Evolutionary conservation across 208 protist genomes (phyloP).

Genomic region (Trypanosoma avium): DNA sequence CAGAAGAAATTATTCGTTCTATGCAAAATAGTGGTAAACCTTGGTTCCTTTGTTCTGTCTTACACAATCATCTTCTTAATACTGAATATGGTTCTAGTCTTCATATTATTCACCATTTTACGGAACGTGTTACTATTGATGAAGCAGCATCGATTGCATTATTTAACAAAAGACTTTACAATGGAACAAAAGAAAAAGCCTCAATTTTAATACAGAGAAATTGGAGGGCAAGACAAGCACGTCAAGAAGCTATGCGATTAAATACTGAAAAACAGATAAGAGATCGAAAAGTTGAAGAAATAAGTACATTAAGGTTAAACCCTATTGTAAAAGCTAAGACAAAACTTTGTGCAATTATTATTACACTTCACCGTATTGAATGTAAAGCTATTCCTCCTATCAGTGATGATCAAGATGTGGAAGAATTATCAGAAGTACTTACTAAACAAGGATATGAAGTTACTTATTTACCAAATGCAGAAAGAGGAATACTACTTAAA

Average conservation of each 20-base stretch:
- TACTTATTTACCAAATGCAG: slow-evolving; percentile 49
- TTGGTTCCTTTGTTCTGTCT: slow-evolving; percentile 66
- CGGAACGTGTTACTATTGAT: slow-evolving; percentile 48
- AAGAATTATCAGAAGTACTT: slow-evolving; percentile 54
- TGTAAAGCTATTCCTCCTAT: slow-evolving; percentile 54
- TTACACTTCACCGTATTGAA: slow-evolving; percentile 58
- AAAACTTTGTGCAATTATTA: slow-evolving; percentile 66
- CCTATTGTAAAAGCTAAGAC: slow-evolving; percentile 63
- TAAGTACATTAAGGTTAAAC: slow-evolving; percentile 63
- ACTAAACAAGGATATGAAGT: slow-evolving; percentile 79
- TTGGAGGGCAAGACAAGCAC: slow-evolving; percentile 62
- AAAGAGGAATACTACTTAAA: slow-evolving; percentile 46
- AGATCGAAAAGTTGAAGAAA: slow-evolving; percentile 80
- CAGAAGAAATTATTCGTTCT: slow-evolving; percentile 61
- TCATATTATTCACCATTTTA: slow-evolving; percentile 75
- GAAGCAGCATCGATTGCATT: slow-evolving; percentile 72
- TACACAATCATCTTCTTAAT: slow-evolving; percentile 82
- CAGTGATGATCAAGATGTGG: slow-evolving; percentile 25
- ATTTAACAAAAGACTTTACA: slow-evolving; percentile 64
- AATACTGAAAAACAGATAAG: slow-evolving; percentile 42
- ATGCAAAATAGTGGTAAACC: slow-evolving; percentile 71
- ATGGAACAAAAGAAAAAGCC: slow-evolving; percentile 62
- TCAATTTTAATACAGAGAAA: slow-evolving; percentile 81
- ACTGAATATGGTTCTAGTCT: slow-evolving; percentile 74
- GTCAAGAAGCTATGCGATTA: slow-evolving; percentile 31